Evolutionary conservation across 2,329 filamentous ascomycete species (phyloP), one percentile per base, ranked within the genome.

Genomic region (Alternaria sp.): DNA sequence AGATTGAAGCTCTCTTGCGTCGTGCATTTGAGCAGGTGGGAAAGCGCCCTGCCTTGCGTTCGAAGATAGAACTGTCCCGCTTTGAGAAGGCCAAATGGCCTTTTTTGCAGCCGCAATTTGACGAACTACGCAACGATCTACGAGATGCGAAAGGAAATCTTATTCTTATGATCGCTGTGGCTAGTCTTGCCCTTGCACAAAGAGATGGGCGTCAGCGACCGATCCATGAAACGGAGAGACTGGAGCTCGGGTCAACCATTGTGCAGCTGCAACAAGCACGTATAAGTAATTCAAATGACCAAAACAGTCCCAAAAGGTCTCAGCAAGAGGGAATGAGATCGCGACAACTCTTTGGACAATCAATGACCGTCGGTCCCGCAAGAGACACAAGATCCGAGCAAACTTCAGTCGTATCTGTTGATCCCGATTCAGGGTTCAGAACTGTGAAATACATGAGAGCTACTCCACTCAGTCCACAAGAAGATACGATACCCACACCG

Each of bases 21-120:
- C 41, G 22, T 18, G 48, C 49, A 2, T 47, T 42, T 11, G 38
- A 43, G 9, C 28, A 57, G 9, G 20, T 49, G 12, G 46, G 47
- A 2, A 51, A 28, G 6, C 20, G 20, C 8, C 22, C 39, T 4
- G 38, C 12, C 0, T 20, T 30, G 7, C n/a, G 6, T 5, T 42
- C 46, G 2, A 51, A 36, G 1, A 51, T 51, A 6, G 7, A 58
- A 39, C 47, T 64, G 1, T 62, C 59, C 0, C 22, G 26, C 7
- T 46, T 36, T 0, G 58, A 62, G 12, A 51, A 42, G 6, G 62
- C 62, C 1, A 64, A 62, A 56, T 64, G 58, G 62, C 62, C 62
- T 2, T 64, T 64, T 18, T 22, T 64, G 5, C 57, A 62, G 12
- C 58, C 58, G 1, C 51, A 61, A 5, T 61, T 64, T 22, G 32